These are phyloP conservation scores for Tillandsia fasciculata DNA, from an alignment of 176 grass and related monocot species.

Conservation along the genomic window DNA sequence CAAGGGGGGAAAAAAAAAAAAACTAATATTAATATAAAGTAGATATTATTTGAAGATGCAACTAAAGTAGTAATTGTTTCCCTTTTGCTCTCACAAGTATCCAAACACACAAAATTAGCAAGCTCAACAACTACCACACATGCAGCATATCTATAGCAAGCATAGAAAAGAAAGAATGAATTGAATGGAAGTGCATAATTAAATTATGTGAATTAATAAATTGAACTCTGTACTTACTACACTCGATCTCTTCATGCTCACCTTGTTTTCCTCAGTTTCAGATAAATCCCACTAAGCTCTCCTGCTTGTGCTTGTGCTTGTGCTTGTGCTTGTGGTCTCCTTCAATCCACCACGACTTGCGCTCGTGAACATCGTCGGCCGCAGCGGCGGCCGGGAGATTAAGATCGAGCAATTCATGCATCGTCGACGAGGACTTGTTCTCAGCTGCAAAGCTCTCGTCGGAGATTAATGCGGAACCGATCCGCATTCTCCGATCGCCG, in stretches of 20 bases:
- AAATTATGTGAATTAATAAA: constrained; percentile 23
- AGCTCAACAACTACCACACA: not conserved
- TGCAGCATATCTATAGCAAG: not conserved
- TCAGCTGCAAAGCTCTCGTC: not conserved
- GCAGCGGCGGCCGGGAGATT: constrained; percentile 36
- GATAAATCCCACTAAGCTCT: constrained; percentile 22
- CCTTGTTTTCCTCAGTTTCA: constrained; percentile 20
- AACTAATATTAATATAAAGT: no score
- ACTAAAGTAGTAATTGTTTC: no score
- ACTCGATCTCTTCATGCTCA: not conserved
- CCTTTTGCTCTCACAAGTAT: no score
- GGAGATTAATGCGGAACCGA: no score
- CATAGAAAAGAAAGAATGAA: constrained; percentile 1
- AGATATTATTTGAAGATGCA: no score
- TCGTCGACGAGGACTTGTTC: constrained; percentile 3
- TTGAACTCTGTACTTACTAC: constrained; percentile 19
- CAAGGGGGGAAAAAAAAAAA: no score
- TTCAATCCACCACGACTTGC: not conserved
- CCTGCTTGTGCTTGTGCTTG: not conserved
- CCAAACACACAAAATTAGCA: not conserved
- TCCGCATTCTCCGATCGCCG: constrained; percentile 2
- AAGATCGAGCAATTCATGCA: constrained; percentile 41
- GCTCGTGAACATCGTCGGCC: no score
- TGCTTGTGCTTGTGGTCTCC: not conserved
- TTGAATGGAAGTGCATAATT: not conserved